phyloP scores from a whole-genome alignment of 2,329 filamentous ascomycete species.

The Fusarium sp. region DNA sequence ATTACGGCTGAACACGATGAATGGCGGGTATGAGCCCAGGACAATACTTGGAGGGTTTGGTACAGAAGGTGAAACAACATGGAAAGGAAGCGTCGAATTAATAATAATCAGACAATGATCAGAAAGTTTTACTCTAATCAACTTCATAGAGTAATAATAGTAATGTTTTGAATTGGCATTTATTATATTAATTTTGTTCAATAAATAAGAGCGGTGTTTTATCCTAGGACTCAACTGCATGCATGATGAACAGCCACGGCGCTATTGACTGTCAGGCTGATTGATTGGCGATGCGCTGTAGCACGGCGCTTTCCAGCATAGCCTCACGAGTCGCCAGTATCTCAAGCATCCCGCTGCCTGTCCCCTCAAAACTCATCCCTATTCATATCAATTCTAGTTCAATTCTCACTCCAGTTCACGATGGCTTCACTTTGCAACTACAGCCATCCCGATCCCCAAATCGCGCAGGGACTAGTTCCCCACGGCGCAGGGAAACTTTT shows the following conservation, averaged over 20 bases:
- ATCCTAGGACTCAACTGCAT: not conserved
- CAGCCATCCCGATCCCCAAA: slow-evolving; percentile 16
- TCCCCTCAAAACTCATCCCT: too few relatives aligned
- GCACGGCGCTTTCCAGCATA: not conserved
- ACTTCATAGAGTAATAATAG: not conserved
- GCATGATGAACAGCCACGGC: not conserved
- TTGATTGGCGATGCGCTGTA: not conserved
- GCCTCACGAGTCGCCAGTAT: fast-evolving
- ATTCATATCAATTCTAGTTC: too few relatives aligned
- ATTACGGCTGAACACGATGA: not conserved
- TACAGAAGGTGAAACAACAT: not conserved
- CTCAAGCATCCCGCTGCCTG: too few relatives aligned
- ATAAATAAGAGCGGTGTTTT: too few relatives aligned
- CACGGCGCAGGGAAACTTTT: slow-evolving; percentile 1
- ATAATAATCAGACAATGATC: not conserved
- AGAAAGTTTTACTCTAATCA: not conserved
- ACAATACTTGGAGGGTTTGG: too few relatives aligned
- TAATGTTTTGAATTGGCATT: not conserved
- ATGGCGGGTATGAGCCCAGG: not conserved
- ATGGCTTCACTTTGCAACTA: slow-evolving; percentile 31
- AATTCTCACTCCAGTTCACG: too few relatives aligned
- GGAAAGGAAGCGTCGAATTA: not conserved
- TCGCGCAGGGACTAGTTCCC: slow-evolving; percentile 4
- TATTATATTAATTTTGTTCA: too few relatives aligned
- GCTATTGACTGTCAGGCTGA: not conserved